phyloP scores from a whole-genome alignment of 202 grass and related monocot species.

The Schoenoplectus tabernaemontani region DNA sequence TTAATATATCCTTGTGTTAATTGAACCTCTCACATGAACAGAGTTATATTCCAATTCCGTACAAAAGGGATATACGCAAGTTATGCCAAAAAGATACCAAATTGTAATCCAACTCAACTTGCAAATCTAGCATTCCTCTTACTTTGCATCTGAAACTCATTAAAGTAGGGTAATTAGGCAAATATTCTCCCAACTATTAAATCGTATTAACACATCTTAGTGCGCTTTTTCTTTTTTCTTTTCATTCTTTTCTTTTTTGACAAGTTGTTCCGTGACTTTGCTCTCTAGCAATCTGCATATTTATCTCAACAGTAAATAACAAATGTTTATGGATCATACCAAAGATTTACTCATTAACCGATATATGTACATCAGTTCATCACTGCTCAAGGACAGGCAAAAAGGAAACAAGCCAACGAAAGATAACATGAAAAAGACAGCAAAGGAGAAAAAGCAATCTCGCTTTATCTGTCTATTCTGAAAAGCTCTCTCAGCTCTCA shows the following conservation, averaged over 20 bases:
- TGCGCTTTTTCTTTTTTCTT: background rate
- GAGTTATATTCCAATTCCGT: background rate
- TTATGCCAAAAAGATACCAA: background rate
- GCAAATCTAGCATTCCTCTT: background rate
- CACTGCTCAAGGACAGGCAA: background rate
- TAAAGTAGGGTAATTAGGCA: background rate
- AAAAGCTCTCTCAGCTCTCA: background rate
- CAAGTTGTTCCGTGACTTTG: background rate
- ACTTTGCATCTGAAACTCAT: background rate
- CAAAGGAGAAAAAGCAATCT: constrained; percentile 13
- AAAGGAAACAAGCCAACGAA: background rate
- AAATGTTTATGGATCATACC: background rate
- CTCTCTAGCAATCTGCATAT: background rate
- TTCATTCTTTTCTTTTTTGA: background rate
- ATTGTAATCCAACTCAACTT: background rate
- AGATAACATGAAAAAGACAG: constrained; percentile 8
- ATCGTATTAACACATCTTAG: background rate
- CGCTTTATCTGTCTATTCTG: background rate
- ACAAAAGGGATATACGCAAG: background rate
- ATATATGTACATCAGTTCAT: constrained; percentile 10
- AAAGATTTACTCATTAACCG: background rate
- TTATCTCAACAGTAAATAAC: background rate
- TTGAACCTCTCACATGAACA: background rate
- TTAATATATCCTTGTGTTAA: background rate
- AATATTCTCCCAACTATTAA: background rate